Conservation (phyloP, 2,329 filamentous ascomycete genomes). For the Alternaria panax region DNA sequence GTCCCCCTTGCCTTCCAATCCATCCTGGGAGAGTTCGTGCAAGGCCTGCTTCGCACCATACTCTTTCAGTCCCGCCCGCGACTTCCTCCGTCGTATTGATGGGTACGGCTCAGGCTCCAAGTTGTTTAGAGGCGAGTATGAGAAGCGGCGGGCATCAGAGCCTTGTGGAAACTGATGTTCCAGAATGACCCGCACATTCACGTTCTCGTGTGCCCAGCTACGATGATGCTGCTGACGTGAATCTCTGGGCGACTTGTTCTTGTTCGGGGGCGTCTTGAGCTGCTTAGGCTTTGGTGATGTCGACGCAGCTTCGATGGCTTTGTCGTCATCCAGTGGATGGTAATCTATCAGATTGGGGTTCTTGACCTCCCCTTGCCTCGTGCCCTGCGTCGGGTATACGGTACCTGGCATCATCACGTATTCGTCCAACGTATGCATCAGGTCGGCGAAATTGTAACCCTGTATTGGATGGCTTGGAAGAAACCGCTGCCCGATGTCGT, state of each 20-base stretch:
- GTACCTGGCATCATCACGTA: constrained; percentile 57
- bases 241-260: constrained; percentile 10
- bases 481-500: constrained; percentile 56
- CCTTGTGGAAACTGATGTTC: constrained; percentile 30
- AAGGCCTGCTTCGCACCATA: constrained; percentile 33
- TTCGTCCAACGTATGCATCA: constrained; percentile 52
- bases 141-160: constrained; percentile 28
- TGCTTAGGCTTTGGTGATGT: constrained; percentile 5
- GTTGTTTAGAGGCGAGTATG: constrained; percentile 25
- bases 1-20: constrained; percentile 5
- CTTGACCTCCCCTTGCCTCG: constrained; percentile 8
- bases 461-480: constrained; percentile 42
- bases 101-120: constrained; percentile 25
- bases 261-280: constrained; percentile 11
- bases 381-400: constrained; percentile 43
- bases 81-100: constrained; percentile 35
- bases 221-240: constrained; percentile 16
- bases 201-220: constrained; percentile 35
- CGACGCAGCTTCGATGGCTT: constrained; percentile 16
- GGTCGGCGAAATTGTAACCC: constrained; percentile 57
- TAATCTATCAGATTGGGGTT: constrained; percentile 5
- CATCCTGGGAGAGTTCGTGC: constrained; percentile 24
- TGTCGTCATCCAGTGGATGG: constrained; percentile 3
- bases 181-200: constrained; percentile 40
- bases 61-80: constrained; percentile 35